These are phyloP conservation scores for Mentha longifolia DNA, from an alignment of 257 asterid genomes.

Conservation along the genomic window DNA sequence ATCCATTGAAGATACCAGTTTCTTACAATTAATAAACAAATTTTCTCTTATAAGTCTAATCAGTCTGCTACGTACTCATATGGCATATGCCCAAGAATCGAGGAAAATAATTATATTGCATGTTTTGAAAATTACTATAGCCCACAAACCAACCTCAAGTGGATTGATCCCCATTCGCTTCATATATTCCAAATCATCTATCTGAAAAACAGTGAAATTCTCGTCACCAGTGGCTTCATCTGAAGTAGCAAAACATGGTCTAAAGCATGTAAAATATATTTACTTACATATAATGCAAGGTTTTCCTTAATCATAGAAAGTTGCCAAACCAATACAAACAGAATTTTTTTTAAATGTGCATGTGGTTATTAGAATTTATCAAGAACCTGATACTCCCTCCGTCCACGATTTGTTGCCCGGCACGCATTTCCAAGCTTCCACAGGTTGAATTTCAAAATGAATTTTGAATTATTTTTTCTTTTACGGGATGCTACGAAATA, in stretches of 20 bases:
- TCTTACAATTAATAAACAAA: slow-evolving; percentile 12
- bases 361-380: not conserved
- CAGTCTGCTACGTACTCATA: not conserved
- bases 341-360: not conserved
- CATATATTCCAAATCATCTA: slow-evolving; percentile 73
- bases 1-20: slow-evolving; percentile 12
- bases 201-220: slow-evolving; percentile 63
- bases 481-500: too few relatives aligned
- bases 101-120: slow-evolving; percentile 12
- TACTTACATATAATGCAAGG: not conserved
- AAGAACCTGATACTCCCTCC: not conserved
- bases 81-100: not conserved
- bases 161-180: slow-evolving; percentile 65
- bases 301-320: not conserved
- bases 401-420: too few relatives aligned
- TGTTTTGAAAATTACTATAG: not conserved
- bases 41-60: slow-evolving; percentile 9
- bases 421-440: too few relatives aligned
- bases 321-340: slow-evolving; percentile 15
- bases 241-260: slow-evolving; percentile 17
- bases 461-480: too few relatives aligned
- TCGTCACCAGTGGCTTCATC: slow-evolving; percentile 40
- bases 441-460: too few relatives aligned
- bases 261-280: not conserved
- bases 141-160: slow-evolving; percentile 54